Base-by-base conservation (phyloP, 2,329 filamentous ascomycete genomes). In the Microsporum audouinii region DNA sequence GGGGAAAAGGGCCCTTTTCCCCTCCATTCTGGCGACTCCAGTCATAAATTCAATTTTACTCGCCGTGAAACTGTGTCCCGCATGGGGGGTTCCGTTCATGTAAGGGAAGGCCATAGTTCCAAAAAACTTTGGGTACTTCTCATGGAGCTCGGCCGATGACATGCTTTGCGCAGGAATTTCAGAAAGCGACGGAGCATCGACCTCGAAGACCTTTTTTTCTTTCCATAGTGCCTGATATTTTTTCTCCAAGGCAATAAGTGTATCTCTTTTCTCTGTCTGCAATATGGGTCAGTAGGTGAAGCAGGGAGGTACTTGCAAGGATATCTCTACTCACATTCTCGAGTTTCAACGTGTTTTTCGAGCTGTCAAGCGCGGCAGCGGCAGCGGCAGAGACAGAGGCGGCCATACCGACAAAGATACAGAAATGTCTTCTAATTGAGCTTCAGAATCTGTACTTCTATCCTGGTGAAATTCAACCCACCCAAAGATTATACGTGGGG, bases 31-130 rank as follows among this genome's bases (percentile, higher is more conserved):
- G 55, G 88, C 87, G 71, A 90, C 91, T 49, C 92, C 90, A 29
- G 88, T 84, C 62, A 86, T 87, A 74, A 97, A 99, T 76, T 99
- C 94, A 68, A 96, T 85, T 77, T 99, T 99, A 71, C 84, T 88
- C 63, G 89, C 85, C 27, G 91, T 94, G 75, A 99, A 97, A 68
- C 85, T 87, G 78, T 99, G 94, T 27, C 94, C 94, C 36, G 88
- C 90, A 71, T 97, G 92, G 31, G 95, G 81, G 63, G 85, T 88
- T 65, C 90, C 90, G 75, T 95, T 95, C 87, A 91, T 90, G 74
- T 90, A 91, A 27, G 85, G 84, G 68, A 86, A 89, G 68, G 83
- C 85, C 78, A 89, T 88, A 60, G 84, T 87, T 63, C 88, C 90
- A 72, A 92, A 95, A 81, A 91, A 96, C 78, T 97, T 97, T 67